These are phyloP conservation scores for Juncus effusus DNA, from an alignment of 176 grass and related monocot genomes.

Conservation along the genomic window DNA sequence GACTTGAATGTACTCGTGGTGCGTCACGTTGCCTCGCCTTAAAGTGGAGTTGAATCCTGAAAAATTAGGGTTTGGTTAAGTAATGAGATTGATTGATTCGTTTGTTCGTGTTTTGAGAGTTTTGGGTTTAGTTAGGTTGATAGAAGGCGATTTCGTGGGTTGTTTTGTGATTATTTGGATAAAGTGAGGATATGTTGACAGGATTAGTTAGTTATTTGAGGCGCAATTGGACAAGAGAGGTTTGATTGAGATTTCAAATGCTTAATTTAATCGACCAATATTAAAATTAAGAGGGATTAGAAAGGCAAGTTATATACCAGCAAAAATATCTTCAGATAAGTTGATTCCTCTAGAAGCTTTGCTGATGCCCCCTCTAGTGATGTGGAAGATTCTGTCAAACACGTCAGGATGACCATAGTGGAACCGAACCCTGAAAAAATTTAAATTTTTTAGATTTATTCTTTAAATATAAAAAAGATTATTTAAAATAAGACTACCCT, in stretches of 20 bases:
- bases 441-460: conserved; percentile 6
- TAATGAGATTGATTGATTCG: too few species aligned
- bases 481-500: too few species aligned
- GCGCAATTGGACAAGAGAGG: too few species aligned
- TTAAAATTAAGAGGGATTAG: conserved; percentile 36
- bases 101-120: too few species aligned
- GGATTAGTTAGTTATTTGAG: too few species aligned
- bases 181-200: too few species aligned
- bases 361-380: conserved; percentile 92
- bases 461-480: too few species aligned
- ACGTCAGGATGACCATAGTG: conserved; percentile 97
- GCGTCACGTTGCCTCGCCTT: conserved; percentile 83
- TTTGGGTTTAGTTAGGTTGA: too few species aligned
- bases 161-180: too few species aligned
- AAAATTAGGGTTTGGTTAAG: background rate
- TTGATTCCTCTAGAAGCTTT: conserved; percentile 89
- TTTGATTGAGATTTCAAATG: too few species aligned
- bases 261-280: background rate
- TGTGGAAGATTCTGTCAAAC: conserved; percentile 97
- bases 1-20: conserved; percentile 93
- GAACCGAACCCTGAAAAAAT: conserved; percentile 77
- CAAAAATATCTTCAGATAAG: conserved; percentile 81
- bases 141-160: too few species aligned
- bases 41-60: conserved; percentile 88
- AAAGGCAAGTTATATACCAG: conserved; percentile 35